phyloP scores from a whole-genome alignment of 73 alveolate genomes.

The Uronychia binucleata region DNA sequence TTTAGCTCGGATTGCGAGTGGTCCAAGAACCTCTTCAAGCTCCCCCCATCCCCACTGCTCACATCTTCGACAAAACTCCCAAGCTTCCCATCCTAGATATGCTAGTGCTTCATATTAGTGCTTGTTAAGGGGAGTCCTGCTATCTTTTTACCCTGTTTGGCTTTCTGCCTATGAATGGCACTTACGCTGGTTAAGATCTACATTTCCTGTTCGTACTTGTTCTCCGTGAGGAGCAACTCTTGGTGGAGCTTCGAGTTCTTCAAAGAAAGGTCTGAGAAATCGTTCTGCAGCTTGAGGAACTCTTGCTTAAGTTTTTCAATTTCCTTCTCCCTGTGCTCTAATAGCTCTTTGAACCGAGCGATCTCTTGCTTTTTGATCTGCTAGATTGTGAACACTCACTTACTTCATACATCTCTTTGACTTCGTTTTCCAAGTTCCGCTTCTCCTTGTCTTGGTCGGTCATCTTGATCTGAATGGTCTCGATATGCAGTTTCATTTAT shows the following conservation, averaged over 20 bases:
- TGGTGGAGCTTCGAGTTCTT: background rate
- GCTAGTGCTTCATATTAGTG: background rate
- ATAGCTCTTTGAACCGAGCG: background rate
- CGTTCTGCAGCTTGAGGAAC: background rate
- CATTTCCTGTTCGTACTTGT: background rate
- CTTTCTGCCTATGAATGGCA: background rate
- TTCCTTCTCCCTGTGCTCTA: background rate
- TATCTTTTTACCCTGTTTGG: background rate
- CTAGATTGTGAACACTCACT: background rate
- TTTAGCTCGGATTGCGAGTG: background rate
- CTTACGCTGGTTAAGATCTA: background rate
- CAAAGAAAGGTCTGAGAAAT: background rate
- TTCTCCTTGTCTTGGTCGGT: constrained; percentile 10
- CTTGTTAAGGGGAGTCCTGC: background rate
- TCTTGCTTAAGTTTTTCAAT: background rate
- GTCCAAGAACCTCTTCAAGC: background rate
- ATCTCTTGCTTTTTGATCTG: background rate
- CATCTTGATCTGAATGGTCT: constrained; percentile 10
- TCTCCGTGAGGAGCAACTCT: background rate
- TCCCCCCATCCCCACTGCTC: background rate
- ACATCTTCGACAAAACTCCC: background rate
- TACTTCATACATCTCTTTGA: background rate
- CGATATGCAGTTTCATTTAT: constrained; percentile 37
- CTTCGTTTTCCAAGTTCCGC: background rate
- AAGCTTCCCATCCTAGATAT: background rate